These are phyloP conservation scores for Dothiorella sarmentorum DNA, from an alignment of 2,329 filamentous ascomycete species.

Conservation along the genomic window DNA sequence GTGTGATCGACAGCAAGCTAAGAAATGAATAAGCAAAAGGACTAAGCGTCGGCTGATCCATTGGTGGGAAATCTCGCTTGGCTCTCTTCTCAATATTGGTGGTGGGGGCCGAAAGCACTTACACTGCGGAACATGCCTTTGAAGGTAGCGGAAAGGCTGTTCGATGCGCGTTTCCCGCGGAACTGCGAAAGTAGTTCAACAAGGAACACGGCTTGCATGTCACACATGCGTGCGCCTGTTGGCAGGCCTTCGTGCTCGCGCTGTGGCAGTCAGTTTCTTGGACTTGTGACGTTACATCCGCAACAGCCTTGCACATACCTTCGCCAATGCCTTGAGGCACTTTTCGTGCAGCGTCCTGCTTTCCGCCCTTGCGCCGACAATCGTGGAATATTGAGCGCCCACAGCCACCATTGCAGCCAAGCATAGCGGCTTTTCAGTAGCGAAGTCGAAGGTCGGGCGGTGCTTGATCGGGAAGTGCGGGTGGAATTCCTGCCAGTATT, in stretches of 20 bases:
- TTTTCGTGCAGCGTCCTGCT: slow-evolving; percentile 40
- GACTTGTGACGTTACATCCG: neutral
- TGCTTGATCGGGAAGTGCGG: slow-evolving; percentile 44
- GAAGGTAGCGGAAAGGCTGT: slow-evolving; percentile 37
- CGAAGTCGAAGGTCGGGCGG: slow-evolving; percentile 37
- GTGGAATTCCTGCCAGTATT: slow-evolving; percentile 46
- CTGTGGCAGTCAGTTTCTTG: slow-evolving; percentile 1
- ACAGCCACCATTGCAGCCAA: slow-evolving; percentile 44
- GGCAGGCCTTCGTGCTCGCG: slow-evolving; percentile 21
- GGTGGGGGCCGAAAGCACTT: slow-evolving; percentile 16
- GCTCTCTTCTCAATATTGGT: slow-evolving; percentile 18
- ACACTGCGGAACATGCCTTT: slow-evolving; percentile 36
- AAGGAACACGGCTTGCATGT: slow-evolving; percentile 45
- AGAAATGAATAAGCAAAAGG: neutral
- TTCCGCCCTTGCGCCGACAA: slow-evolving; percentile 33
- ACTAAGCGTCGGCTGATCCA: neutral
- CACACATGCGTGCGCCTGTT: slow-evolving; percentile 33
- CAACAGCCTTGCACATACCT: slow-evolving; percentile 22
- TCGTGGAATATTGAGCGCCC: slow-evolving; percentile 40
- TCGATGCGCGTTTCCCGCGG: slow-evolving; percentile 38
- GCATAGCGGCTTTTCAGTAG: slow-evolving; percentile 41
- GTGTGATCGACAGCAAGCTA: slow-evolving; percentile 2
- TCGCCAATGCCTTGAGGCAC: slow-evolving; percentile 40
- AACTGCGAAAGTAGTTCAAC: slow-evolving; percentile 43
- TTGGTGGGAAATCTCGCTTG: slow-evolving; percentile 3